Conservation (phyloP, 2,329 filamentous ascomycete genomes). For the Claviceps monticola region DNA sequence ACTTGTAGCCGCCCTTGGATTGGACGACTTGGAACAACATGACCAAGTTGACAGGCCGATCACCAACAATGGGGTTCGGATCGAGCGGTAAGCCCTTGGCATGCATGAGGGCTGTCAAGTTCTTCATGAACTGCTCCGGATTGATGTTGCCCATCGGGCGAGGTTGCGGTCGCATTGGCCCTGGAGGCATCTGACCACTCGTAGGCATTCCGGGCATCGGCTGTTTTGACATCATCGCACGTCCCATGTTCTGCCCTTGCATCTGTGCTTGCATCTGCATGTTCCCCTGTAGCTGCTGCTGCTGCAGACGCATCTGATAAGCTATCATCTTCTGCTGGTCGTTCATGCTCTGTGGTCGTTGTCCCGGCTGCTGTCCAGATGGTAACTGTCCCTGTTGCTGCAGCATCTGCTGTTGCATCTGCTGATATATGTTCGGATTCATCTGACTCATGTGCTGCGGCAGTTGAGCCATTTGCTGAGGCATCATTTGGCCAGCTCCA, state of each 20-base stretch:
- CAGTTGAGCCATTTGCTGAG: constrained; percentile 35
- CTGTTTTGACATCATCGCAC: constrained; percentile 40
- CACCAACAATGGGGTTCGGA: constrained; percentile 56
- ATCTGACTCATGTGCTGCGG: constrained; percentile 33
- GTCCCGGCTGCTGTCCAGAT: constrained; percentile 49
- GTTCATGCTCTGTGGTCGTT: constrained; percentile 22
- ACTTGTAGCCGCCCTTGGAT: constrained; percentile 66
- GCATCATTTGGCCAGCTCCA: constrained; percentile 35
- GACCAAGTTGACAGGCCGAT: constrained; percentile 60
- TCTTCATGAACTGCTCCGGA: constrained; percentile 61
- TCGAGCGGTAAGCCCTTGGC: constrained; percentile 62
- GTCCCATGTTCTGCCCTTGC: constrained; percentile 31
- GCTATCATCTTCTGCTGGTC: constrained; percentile 62
- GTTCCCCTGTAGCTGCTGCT: constrained; percentile 54
- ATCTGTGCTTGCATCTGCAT: constrained; percentile 39
- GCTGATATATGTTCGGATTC: constrained; percentile 26
- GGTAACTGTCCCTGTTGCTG: constrained; percentile 33
- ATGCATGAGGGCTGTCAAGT: constrained; percentile 64
- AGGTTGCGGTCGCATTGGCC: constrained; percentile 36
- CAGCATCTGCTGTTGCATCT: constrained; percentile 28
- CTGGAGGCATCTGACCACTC: constrained; percentile 42
- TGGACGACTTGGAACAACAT: constrained; percentile 62
- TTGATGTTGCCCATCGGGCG: constrained; percentile 30
- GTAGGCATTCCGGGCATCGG: constrained; percentile 29
- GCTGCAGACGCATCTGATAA: constrained; percentile 75